phyloP scores from a whole-genome alignment of 345 rosid species.

The Arabis alpina region DNA sequence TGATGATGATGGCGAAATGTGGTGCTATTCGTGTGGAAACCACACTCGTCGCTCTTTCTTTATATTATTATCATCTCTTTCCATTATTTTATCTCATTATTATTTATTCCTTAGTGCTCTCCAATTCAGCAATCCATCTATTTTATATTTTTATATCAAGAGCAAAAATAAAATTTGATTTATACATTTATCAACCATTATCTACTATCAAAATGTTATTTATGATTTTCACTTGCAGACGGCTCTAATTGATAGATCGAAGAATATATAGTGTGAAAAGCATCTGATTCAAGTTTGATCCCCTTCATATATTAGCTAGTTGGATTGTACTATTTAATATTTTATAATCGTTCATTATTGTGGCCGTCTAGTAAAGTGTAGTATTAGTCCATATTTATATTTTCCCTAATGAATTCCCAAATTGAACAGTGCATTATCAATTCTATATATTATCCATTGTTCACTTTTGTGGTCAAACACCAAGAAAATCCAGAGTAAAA shows the following conservation, averaged over 20 bases:
- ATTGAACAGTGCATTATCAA: conserved; percentile 17
- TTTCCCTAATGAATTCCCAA: background rate
- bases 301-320: conserved; percentile 32
- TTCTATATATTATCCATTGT: conserved; percentile 7
- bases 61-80: conserved; percentile 33
- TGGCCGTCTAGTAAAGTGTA: conserved; percentile 7
- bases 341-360: conserved; percentile 25
- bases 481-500: conserved; percentile 7
- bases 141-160: background rate
- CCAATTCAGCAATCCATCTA: conserved; percentile 43
- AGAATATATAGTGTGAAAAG: conserved; percentile 42
- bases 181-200: conserved; percentile 15
- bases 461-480: conserved; percentile 37
- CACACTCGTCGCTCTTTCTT: conserved; percentile 42
- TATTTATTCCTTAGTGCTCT: conserved; percentile 23
- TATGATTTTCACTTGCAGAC: conserved; percentile 31
- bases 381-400: conserved; percentile 22
- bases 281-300: conserved; percentile 39
- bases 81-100: conserved; percentile 18
- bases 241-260: conserved; percentile 30
- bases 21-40: conserved; percentile 47
- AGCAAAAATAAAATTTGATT: background rate
- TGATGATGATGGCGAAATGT: conserved; percentile 36
- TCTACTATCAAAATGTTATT: conserved; percentile 28
- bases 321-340: conserved; percentile 38